phyloP scores from a whole-genome alignment of 225 moss, liverwort and hornwort species.

The Sphagnum tenellum region DNA sequence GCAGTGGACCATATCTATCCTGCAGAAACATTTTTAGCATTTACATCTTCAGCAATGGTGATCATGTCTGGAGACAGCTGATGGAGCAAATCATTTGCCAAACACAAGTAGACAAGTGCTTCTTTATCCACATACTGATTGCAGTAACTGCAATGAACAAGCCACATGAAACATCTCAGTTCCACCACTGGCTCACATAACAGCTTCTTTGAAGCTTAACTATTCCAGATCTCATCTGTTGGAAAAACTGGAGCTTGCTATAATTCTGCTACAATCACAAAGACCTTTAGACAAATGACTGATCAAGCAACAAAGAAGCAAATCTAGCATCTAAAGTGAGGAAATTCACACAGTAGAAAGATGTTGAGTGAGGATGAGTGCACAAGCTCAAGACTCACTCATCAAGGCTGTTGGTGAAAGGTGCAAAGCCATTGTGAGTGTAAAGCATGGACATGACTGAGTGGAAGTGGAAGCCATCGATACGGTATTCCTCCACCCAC shows the following conservation, averaged over 20 bases:
- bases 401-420: slow-evolving; percentile 66
- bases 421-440: slow-evolving; percentile 88
- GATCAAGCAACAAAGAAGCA: too few species aligned
- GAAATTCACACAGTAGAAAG: too few species aligned
- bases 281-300: too few species aligned
- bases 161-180: background rate
- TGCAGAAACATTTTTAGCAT: slow-evolving; percentile 2
- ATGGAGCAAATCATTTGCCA: slow-evolving; percentile 97
- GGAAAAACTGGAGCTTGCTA: too few species aligned
- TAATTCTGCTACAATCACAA: too few species aligned
- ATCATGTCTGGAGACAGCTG: slow-evolving; percentile 84
- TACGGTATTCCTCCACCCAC: slow-evolving; percentile 89
- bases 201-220: too few species aligned
- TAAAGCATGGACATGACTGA: slow-evolving; percentile 93
- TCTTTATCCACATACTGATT: slow-evolving; percentile 99
- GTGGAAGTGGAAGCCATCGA: slow-evolving; percentile 98
- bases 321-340: too few species aligned
- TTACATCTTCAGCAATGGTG: slow-evolving; percentile 97
- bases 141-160: slow-evolving; percentile 65
- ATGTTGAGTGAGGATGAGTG: too few species aligned
- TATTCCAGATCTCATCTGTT: too few species aligned
- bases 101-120: slow-evolving; percentile 82
- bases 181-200: background rate
- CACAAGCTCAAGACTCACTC: slow-evolving; percentile 55
- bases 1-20: background rate